phyloP scores from a whole-genome alignment of 2,329 filamentous ascomycete genomes.

The Uncinocarpus reesii region DNA sequence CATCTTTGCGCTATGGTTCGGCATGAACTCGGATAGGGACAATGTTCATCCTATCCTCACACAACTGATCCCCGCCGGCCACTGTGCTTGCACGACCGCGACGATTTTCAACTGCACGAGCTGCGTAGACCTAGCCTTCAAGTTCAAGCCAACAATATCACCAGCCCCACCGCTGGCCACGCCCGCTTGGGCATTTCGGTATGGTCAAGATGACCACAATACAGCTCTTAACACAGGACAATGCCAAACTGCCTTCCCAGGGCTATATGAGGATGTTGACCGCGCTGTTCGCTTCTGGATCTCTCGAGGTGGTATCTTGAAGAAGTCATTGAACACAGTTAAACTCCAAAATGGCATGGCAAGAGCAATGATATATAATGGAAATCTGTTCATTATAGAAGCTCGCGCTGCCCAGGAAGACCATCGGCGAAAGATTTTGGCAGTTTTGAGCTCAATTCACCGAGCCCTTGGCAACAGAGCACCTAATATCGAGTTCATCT shows the following conservation, averaged over 20 bases:
- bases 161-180: slow-evolving; percentile 3
- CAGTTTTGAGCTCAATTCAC: slow-evolving; percentile 40
- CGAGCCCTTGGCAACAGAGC: slow-evolving; percentile 36
- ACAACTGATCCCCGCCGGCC: slow-evolving; percentile 32
- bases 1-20: slow-evolving; percentile 19
- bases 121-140: slow-evolving; percentile 19
- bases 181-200: slow-evolving; percentile 26
- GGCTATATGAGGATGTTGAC: slow-evolving; percentile 29
- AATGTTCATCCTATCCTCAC: slow-evolving; percentile 31
- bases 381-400: slow-evolving; percentile 27
- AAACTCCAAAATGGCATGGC: slow-evolving; percentile 27
- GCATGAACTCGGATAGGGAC: slow-evolving; percentile 31
- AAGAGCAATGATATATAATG: slow-evolving; percentile 26
- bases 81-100: slow-evolving; percentile 31
- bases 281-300: slow-evolving; percentile 27
- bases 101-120: slow-evolving; percentile 32
- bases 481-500: slow-evolving; percentile 42
- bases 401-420: slow-evolving; percentile 28
- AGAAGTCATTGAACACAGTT: slow-evolving; percentile 24
- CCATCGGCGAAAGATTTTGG: slow-evolving; percentile 32
- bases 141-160: slow-evolving; percentile 19
- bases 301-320: slow-evolving; percentile 20
- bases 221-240: slow-evolving; percentile 23
- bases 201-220: slow-evolving; percentile 26
- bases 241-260: slow-evolving; percentile 29